phyloP scores from a whole-genome alignment of 2,329 filamentous ascomycete genomes.

The Trichoderma gracile region DNA sequence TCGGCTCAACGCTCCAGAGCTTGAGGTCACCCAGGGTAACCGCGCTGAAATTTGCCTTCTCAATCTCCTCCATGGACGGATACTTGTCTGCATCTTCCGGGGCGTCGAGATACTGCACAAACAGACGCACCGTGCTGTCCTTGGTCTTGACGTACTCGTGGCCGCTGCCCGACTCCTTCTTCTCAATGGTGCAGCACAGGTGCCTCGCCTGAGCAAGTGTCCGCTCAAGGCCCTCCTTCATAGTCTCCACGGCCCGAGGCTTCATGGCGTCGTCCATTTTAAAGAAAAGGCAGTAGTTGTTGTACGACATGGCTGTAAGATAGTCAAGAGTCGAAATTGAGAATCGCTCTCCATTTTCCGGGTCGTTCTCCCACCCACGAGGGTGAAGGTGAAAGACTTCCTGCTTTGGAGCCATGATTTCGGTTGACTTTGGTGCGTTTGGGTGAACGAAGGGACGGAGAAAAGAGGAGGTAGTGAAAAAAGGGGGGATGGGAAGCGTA shows the following conservation, averaged over 20 bases:
- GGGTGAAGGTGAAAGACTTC: constrained; percentile 9
- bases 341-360: not conserved
- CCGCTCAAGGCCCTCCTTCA: constrained; percentile 7
- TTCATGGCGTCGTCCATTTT: constrained; percentile 8
- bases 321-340: constrained; percentile 1
- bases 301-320: constrained; percentile 12
- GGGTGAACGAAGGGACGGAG: not conserved
- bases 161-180: not conserved
- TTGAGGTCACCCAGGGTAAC: not conserved
- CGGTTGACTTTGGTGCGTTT: not conserved
- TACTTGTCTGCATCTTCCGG: constrained; percentile 14
- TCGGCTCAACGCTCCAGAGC: constrained; percentile 13
- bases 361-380: constrained; percentile 15
- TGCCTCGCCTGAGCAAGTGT: constrained; percentile 9
- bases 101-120: constrained; percentile 11
- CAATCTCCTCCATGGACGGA: constrained; percentile 12
- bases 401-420: constrained; percentile 9
- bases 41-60: constrained; percentile 14
- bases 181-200: constrained; percentile 17
- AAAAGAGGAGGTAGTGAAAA: not conserved
- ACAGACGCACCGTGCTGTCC: constrained; percentile 4
- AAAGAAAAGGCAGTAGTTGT: constrained; percentile 14
- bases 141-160: not conserved
- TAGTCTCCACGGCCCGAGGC: not conserved
- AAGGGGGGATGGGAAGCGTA: not conserved